Base-by-base conservation (phyloP, 768 basidiomycete genomes). In the Lanmaoa rubissima region DNA sequence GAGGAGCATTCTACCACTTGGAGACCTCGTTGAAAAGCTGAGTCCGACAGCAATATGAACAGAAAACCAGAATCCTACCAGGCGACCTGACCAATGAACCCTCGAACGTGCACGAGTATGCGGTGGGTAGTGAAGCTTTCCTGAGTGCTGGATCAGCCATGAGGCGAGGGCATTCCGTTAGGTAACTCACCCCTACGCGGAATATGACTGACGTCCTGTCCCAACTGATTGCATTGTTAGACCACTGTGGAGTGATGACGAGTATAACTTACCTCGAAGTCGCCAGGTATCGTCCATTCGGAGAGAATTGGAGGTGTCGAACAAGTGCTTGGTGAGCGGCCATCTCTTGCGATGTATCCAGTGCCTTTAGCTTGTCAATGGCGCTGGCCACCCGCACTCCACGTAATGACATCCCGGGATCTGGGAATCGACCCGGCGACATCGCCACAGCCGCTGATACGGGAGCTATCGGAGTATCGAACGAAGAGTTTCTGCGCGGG, bases 31-130 rank as follows among this genome's bases (percentile, higher is more conserved):
- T 64, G 32, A 55, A 53, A 21, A 34, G 35, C 24, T 65, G 17
- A 59, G 61, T 47, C 45, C 7, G n/a, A 35, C 31, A 31, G 41
- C 16, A 53, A 43, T n/a, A 34, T 36, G 46, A 36, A 19, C 1
- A 53, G 40, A 48, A 40, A 42, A 51, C 38, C 5, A 19, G 38
- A 5, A 51, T 19, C 56, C 41, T 66, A 79, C 79, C 81, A 82
- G 5, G 80, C 81, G 19, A 83, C 81, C 63, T 82, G 81, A 36
- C 77, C 77, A 57, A 82, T 76, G 65, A 83, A 83, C 32, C 79
- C 81, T 45, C 74, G 73, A 28, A 79, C 78, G 54, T 82, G 82
- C 13, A 79, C 80, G 2, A 82, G 73, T 36, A 77, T 74, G 50
- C 81, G 75, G 59, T 81, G 78, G n/a, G 70, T 69, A 12, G 73